Conservation (phyloP, 2,329 filamentous ascomycete species). For the Beauveria rudraprayagi region DNA sequence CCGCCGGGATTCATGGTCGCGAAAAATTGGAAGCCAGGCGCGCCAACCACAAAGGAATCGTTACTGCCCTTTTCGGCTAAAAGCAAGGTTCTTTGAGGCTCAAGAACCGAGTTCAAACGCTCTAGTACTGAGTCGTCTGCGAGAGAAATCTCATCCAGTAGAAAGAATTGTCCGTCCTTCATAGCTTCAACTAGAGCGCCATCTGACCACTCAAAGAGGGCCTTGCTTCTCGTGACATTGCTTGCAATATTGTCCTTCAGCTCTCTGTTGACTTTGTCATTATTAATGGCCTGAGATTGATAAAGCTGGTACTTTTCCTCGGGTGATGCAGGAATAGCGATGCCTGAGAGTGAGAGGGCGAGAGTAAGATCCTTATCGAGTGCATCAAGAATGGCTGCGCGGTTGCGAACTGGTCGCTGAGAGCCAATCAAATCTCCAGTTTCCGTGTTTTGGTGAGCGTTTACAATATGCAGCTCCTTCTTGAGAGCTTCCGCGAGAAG, state of each 20-base stretch:
- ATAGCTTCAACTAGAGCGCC: constrained; percentile 91
- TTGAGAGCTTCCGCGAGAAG: constrained; percentile 73
- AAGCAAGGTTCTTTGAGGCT: constrained; percentile 76
- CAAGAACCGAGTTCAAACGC: constrained; percentile 90
- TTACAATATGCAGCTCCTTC: constrained; percentile 78
- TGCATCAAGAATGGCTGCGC: constrained; percentile 60
- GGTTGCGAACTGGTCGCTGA: constrained; percentile 83
- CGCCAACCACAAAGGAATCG: constrained; percentile 69
- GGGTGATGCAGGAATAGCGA: constrained; percentile 33
- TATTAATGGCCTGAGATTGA: constrained; percentile 32
- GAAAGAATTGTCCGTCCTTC: constrained; percentile 80
- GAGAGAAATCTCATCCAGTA: constrained; percentile 95
- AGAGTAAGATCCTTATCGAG: constrained; percentile 53
- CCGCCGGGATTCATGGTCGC: constrained; percentile 99
- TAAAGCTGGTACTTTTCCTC: constrained; percentile 54
- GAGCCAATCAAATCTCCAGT: constrained; percentile 96
- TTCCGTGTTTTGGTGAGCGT: constrained; percentile 96
- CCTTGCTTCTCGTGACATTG: constrained; percentile 59
- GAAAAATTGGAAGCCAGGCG: constrained; percentile 83
- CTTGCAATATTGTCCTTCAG: constrained; percentile 38
- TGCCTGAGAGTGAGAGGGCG: constrained; percentile 34
- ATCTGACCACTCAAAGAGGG: constrained; percentile 93
- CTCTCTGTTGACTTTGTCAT: constrained; percentile 39
- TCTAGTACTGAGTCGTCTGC: constrained; percentile 97
- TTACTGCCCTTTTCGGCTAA: constrained; percentile 88